A percentile compares a stretch with the other conserved stretches of the same genome.
phyloP scores from a whole-genome alignment of 805 yeast genomes.

The Candida methanosorbosa region DNA sequence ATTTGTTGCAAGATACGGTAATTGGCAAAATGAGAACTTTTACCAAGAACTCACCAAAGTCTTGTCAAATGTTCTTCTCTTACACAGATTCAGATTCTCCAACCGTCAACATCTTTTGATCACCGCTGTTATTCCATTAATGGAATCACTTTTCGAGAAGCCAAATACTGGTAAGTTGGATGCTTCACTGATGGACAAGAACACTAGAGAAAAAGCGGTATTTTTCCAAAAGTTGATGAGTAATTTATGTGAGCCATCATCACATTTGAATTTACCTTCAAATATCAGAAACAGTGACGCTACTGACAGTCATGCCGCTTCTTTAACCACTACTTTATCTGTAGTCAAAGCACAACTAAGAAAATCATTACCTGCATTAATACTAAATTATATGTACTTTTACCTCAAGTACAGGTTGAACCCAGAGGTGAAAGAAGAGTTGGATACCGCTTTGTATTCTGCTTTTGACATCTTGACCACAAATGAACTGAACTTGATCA shows the following conservation, averaged over 20 bases:
- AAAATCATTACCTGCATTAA: slow-evolving; percentile 49
- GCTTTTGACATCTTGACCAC: slow-evolving; percentile 64
- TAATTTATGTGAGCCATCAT: slow-evolving; percentile 68
- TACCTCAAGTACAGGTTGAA: slow-evolving; percentile 43
- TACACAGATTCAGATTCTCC: slow-evolving; percentile 61
- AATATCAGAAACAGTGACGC: slow-evolving; percentile 11
- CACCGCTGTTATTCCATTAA: slow-evolving; percentile 36
- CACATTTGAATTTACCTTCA: slow-evolving; percentile 15
- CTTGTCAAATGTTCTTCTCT: slow-evolving; percentile 55
- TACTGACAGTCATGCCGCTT: slow-evolving; percentile 13
- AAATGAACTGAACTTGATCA: slow-evolving; percentile 55
- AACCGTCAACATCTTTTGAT: slow-evolving; percentile 67
- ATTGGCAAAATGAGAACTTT: too few species aligned
- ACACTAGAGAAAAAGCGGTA: slow-evolving; percentile 33
- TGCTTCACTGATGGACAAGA: too few species aligned
- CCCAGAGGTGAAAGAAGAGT: slow-evolving; percentile 33
- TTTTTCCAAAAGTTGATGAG: slow-evolving; percentile 50
- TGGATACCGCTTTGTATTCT: slow-evolving; percentile 49
- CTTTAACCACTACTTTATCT: slow-evolving; percentile 47
- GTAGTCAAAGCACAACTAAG: slow-evolving; percentile 53
- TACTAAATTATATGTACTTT: slow-evolving; percentile 49
- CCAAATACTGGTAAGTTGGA: slow-evolving; percentile 7
- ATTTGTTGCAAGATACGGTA: too few species aligned
- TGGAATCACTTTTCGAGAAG: slow-evolving; percentile 35
- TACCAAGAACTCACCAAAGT: too few species aligned